A percentile compares a stretch with the other conserved stretches of the same genome.
These are phyloP conservation scores for Graphium sp. DNA, from an alignment of 2,329 filamentous ascomycete genomes.

Conservation along the genomic window DNA sequence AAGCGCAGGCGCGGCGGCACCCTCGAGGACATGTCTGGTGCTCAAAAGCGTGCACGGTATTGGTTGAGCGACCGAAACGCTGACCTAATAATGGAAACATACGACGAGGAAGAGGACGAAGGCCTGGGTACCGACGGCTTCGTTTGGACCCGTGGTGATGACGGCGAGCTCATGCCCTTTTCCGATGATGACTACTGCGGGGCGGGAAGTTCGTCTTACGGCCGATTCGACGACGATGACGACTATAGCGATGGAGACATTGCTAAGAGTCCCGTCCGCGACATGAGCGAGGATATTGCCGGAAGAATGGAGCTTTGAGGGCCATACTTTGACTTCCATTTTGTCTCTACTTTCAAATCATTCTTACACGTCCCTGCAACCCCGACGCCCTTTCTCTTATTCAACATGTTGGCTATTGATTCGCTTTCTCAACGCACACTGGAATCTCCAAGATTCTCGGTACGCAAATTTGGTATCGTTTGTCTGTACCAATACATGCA, in stretches of 20 bases:
- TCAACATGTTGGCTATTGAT: neutral
- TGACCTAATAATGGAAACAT: conserved; percentile 24
- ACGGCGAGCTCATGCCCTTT: conserved; percentile 37
- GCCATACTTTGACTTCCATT: conserved; percentile 3
- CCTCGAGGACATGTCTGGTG: conserved; percentile 1
- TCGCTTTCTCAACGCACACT: too few species aligned
- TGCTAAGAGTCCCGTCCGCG: conserved; percentile 28
- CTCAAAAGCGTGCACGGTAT: conserved; percentile 60
- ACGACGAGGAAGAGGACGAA: conserved; percentile 28
- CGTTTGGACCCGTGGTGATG: conserved; percentile 40
- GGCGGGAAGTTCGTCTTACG: conserved; percentile 28
- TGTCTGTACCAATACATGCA: too few species aligned
- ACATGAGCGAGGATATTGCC: conserved; percentile 46
- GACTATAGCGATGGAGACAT: conserved; percentile 18
- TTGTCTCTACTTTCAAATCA: conserved; percentile 4
- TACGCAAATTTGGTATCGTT: too few species aligned
- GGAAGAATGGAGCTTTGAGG: conserved; percentile 45
- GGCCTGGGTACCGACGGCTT: conserved; percentile 30
- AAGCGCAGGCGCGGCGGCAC: conserved; percentile 2
- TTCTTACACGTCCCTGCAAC: too few species aligned
- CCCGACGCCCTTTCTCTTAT: neutral
- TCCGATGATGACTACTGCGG: conserved; percentile 32
- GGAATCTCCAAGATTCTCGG: too few species aligned
- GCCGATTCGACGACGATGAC: conserved; percentile 25
- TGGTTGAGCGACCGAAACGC: conserved; percentile 63